phyloP scores from a whole-genome alignment of 495 filamentous ascomycete species.

The Aspergillus mulundensis region DNA sequence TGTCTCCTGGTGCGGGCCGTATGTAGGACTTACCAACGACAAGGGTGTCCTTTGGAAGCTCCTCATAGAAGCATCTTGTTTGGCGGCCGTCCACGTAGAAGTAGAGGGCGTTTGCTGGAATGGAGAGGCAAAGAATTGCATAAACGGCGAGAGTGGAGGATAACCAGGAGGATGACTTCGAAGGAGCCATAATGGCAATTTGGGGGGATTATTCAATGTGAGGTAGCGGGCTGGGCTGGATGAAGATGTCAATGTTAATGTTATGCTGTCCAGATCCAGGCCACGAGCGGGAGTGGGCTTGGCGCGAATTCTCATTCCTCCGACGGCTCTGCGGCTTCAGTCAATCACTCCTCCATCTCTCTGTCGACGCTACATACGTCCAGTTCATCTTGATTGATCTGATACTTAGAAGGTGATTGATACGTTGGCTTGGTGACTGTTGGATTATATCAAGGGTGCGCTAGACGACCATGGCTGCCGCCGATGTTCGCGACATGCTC shows the following conservation, averaged over 20 bases:
- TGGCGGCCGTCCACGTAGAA: constrained; percentile 87
- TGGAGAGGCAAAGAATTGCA: constrained; percentile 41
- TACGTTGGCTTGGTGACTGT: background rate
- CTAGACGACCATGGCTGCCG: constrained; percentile 56
- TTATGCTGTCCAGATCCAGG: constrained; percentile 15
- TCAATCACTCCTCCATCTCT: constrained; percentile 16
- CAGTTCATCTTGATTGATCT: background rate
- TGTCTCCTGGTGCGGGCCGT: too few species aligned
- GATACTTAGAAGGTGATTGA: background rate
- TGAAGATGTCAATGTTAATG: constrained; percentile 7
- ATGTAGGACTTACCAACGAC: constrained; percentile 65
- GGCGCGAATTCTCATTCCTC: constrained; percentile 23
- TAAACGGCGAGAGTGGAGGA: constrained; percentile 32
- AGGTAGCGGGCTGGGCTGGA: background rate
- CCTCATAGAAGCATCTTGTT: constrained; percentile 88
- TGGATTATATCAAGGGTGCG: background rate
- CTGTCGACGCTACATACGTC: background rate
- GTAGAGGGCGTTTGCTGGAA: constrained; percentile 77
- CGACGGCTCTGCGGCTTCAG: background rate
- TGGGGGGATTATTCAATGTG: background rate
- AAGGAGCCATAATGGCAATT: constrained; percentile 30
- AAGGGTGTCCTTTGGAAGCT: constrained; percentile 94
- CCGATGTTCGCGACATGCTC: constrained; percentile 89
- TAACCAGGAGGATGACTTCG: constrained; percentile 40
- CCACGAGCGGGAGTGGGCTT: constrained; percentile 17